Percentiles rank a stretch among this genome's conserved stretches.
Conservation (phyloP, 257 asterid genomes). For the Buddleja alternifolia region DNA sequence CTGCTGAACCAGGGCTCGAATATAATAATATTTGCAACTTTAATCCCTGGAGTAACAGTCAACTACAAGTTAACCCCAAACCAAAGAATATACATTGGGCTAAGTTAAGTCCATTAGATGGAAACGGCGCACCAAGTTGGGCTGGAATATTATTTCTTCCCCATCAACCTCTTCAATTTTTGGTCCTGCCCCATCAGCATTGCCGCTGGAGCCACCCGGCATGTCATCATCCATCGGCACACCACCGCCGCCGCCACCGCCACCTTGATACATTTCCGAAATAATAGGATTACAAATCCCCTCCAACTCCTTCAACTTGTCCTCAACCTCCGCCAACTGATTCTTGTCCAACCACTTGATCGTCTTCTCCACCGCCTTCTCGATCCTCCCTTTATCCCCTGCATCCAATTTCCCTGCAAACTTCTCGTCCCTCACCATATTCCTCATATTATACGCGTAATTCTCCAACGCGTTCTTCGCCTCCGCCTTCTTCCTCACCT, state of each 20-base stretch:
- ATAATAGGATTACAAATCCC: constrained; percentile 55
- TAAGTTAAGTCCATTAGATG: too few relatives aligned
- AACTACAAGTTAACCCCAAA: too few relatives aligned
- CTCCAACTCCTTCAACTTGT: constrained; percentile 59
- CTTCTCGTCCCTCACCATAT: constrained; percentile 63
- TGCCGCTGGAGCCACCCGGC: constrained; percentile 30
- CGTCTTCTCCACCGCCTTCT: constrained; percentile 48
- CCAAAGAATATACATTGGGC: too few relatives aligned
- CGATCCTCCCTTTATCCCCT: constrained; percentile 45
- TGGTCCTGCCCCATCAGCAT: constrained; percentile 45
- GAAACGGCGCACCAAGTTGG: too few relatives aligned
- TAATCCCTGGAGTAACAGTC: too few relatives aligned
- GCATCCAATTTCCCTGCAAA: constrained; percentile 41
- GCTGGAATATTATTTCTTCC: too few relatives aligned
- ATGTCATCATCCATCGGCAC: constrained; percentile 41
- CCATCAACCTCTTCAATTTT: constrained; percentile 70
- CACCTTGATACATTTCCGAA: constrained; percentile 58
- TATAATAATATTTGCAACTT: too few relatives aligned
- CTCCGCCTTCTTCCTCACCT: constrained; percentile 61
- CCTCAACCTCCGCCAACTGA: constrained; percentile 63
- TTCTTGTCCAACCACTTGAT: constrained; percentile 61
- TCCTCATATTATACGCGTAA: constrained; percentile 63
- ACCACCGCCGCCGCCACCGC: constrained; percentile 28
- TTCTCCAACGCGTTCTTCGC: constrained; percentile 55
- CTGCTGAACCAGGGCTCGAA: too few relatives aligned